Conservation (phyloP, 1,284 basidiomycete genomes). For the Cryptococcus wingfieldii region DNA sequence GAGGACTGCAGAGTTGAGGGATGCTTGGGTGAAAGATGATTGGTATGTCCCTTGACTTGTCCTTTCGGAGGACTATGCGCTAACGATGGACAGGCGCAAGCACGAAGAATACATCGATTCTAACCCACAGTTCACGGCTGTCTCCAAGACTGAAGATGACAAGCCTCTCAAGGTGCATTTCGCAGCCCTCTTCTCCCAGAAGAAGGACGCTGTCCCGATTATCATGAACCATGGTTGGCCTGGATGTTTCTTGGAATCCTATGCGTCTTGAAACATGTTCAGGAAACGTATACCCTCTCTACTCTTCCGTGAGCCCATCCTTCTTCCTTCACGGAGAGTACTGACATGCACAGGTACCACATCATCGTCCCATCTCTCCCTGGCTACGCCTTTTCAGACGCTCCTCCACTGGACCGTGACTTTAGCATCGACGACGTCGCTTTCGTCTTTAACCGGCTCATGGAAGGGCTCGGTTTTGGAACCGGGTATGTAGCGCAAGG, state of each 20-base stretch:
- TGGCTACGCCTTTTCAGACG: slow-evolving; percentile 40
- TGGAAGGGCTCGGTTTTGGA: slow-evolving; percentile 43
- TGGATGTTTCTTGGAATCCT: slow-evolving; percentile 37
- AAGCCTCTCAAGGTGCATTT: slow-evolving; percentile 37
- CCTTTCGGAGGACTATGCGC: neutral
- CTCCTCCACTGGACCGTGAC: slow-evolving; percentile 35
- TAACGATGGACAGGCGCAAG: slow-evolving; percentile 17
- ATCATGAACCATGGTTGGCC: slow-evolving; percentile 48
- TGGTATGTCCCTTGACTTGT: slow-evolving; percentile 14
- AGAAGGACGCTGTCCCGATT: slow-evolving; percentile 36
- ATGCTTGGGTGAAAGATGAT: slow-evolving; percentile 22
- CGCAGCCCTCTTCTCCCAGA: slow-evolving; percentile 30
- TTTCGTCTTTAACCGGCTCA: slow-evolving; percentile 36
- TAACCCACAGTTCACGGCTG: slow-evolving; percentile 26
- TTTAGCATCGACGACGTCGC: slow-evolving; percentile 37
- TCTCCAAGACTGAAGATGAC: slow-evolving; percentile 25
- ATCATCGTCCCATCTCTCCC: slow-evolving; percentile 36
- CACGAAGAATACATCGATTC: slow-evolving; percentile 27
- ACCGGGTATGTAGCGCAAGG: slow-evolving; percentile 43
- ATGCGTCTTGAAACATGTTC: slow-evolving; percentile 31
- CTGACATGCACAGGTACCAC: slow-evolving; percentile 19
- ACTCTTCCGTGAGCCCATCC: slow-evolving; percentile 18
- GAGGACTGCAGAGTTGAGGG: slow-evolving; percentile 18
- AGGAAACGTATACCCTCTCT: slow-evolving; percentile 24
- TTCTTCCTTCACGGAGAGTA: slow-evolving; percentile 15